Conservation (phyloP, 495 filamentous ascomycete species). For the Aspergillus bertholletiae region DNA sequence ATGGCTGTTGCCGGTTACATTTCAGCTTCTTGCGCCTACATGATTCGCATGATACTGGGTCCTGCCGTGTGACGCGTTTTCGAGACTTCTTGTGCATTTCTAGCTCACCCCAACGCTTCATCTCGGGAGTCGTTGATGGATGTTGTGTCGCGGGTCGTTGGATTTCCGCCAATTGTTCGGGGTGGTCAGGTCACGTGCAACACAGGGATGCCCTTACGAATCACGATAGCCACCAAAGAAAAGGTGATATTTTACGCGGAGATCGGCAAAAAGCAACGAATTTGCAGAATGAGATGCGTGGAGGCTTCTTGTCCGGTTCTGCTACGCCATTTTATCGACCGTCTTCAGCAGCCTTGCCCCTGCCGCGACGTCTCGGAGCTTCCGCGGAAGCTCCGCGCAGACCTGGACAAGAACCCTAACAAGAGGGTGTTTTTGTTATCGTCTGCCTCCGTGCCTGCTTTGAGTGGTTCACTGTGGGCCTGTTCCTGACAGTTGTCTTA, state of each 20-base stretch:
- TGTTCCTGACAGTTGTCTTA: too few species aligned
- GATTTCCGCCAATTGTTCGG: neutral
- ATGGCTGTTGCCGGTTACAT: conserved; percentile 42
- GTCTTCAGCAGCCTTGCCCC: neutral
- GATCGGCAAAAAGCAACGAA: neutral
- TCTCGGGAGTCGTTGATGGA: conserved; percentile 3
- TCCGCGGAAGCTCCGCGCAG: conserved; percentile 27
- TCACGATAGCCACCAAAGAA: neutral
- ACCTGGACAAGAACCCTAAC: too few species aligned
- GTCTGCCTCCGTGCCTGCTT: too few species aligned
- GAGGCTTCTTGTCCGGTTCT: too few species aligned
- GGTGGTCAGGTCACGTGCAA: conserved; percentile 1
- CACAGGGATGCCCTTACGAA: neutral
- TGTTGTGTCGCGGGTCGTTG: neutral
- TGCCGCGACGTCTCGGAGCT: conserved; percentile 8
- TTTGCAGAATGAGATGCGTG: neutral
- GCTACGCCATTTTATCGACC: too few species aligned
- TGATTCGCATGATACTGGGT: conserved; percentile 47
- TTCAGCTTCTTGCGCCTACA: conserved; percentile 45
- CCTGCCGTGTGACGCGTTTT: conserved; percentile 34
- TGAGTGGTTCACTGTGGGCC: too few species aligned
- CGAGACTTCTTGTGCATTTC: neutral
- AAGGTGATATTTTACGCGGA: neutral
- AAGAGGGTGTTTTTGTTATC: too few species aligned
- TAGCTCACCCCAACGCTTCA: conserved; percentile 24